Conservation (phyloP, 148 eudicot genomes). For the Amaranthus cruentus region DNA sequence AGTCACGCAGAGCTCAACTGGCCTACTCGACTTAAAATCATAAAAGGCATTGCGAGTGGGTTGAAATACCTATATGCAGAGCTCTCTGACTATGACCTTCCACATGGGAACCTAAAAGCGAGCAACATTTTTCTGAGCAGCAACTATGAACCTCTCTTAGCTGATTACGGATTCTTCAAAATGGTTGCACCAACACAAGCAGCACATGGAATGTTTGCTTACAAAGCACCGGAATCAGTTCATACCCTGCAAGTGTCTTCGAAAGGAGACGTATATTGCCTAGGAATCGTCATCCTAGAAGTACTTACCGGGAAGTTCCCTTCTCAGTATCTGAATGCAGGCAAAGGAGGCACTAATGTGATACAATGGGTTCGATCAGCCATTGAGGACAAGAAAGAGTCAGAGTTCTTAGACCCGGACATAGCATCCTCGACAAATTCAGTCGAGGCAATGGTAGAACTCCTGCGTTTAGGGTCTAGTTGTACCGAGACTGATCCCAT, state of each 20-base stretch:
- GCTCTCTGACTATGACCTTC: slow-evolving; percentile 40
- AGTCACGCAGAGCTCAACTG: slow-evolving; percentile 52
- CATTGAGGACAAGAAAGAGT: slow-evolving; percentile 41
- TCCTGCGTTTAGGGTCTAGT: slow-evolving; percentile 47
- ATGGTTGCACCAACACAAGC: slow-evolving; percentile 45
- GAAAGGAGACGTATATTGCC: slow-evolving; percentile 68
- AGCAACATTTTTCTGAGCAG: slow-evolving; percentile 55
- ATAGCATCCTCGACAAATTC: slow-evolving; percentile 31
- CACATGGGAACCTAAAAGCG: slow-evolving; percentile 84
- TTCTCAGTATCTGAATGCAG: slow-evolving; percentile 59
- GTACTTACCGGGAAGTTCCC: slow-evolving; percentile 70
- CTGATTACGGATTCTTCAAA: slow-evolving; percentile 59
- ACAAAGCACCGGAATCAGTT: slow-evolving; percentile 64
- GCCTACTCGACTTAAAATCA: slow-evolving; percentile 54
- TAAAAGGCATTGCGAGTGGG: slow-evolving; percentile 64
- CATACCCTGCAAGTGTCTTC: slow-evolving; percentile 46
- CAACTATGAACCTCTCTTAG: slow-evolving; percentile 51
- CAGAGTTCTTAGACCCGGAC: slow-evolving; percentile 65
- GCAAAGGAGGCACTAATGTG: slow-evolving; percentile 73
- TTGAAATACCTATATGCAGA: slow-evolving; percentile 52
- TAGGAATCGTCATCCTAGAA: slow-evolving; percentile 76
- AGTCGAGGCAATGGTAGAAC: slow-evolving; percentile 42
- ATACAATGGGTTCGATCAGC: slow-evolving; percentile 59
- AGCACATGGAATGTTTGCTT: slow-evolving; percentile 51
- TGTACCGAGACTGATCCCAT: slow-evolving; percentile 52